Evolutionary conservation across 768 basidiomycete genomes (phyloP), one percentile per base, ranked within the genome.

Genomic region (Suillus tomentosus): DNA sequence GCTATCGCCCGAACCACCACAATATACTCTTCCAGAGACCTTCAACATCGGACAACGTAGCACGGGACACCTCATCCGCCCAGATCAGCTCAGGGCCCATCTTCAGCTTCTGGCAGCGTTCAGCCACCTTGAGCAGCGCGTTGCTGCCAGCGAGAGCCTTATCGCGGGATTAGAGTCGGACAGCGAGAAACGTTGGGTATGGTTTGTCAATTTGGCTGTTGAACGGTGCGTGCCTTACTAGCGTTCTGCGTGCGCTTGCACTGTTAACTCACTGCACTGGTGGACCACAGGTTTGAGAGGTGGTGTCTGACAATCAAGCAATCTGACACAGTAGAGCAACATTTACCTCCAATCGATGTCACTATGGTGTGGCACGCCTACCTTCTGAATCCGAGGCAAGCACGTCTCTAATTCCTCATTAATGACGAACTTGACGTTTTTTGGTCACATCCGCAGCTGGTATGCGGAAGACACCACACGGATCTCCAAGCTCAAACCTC

Each of bases 321-420:
- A 48, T 43, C 24, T 7, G 39, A 43, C 10, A 36, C 55, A 15
- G 27, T 61, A 0, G 68, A 69, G 59, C 56, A 61, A 34, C 48
- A 37, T 0, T 55, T 76, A 14, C 79, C 79, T 2, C 79, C 79
- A 2, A 58, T 80, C 7, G 79, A 80, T 37, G 79, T 80, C 1
- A 66, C 74, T 47, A 78, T 79, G 78, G 79, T 79, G 3, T 79
- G 79, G 75, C 79, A 79, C 48, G 67, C 79, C 7, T 79, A 80
- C 66, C 67, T 77, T 24, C 74, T 79, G 39, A 79, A 79, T 61
- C 79, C 79, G 9, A 68, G 72, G 79, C 77, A 65, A 65, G 70
- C 24, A 17, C 1, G 56, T 14, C 8, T 47, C 42, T 17, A 15
- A 8, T 50, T 37, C 27, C 19, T 3, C 31, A 11, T 8, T 3